phyloP scores from a whole-genome alignment of 164 flowering plant genomes.

The Magnolia changhungtana region DNA sequence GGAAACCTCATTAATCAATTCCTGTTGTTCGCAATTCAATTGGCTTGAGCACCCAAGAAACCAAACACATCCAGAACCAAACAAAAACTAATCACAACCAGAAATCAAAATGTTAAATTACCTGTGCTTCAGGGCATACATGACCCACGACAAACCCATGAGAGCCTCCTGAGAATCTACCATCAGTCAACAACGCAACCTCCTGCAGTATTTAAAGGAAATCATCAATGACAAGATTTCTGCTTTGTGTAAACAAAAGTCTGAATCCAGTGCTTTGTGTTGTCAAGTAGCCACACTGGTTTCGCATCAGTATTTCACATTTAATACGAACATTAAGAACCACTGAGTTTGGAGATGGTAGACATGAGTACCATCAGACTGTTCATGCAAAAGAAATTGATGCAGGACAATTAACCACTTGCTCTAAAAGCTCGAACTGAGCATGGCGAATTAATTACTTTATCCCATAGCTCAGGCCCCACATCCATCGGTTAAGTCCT shows the following conservation, averaged over 20 bases:
- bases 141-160: slow-evolving; percentile 98
- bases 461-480: too few species aligned
- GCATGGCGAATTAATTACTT: too few species aligned
- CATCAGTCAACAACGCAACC: slow-evolving; percentile 89
- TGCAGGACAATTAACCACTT: too few species aligned
- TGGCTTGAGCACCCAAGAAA: too few species aligned
- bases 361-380: background rate
- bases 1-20: too few species aligned
- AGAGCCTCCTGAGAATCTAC: slow-evolving; percentile 96
- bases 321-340: background rate
- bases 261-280: background rate
- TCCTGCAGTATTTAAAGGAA: slow-evolving; percentile 48
- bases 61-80: background rate
- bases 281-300: too few species aligned
- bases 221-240: background rate
- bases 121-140: slow-evolving; percentile 98
- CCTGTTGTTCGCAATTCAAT: too few species aligned
- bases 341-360: background rate
- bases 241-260: background rate
- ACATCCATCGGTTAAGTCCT: too few species aligned
- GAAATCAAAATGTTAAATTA: slow-evolving; percentile 8
- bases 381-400: too few species aligned
- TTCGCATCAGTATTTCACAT: background rate
- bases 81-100: background rate
- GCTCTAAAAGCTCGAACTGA: too few species aligned